These are phyloP conservation scores for Pythium monospermum DNA, from an alignment of 352 stramenopile species.

Conservation along the genomic window DNA sequence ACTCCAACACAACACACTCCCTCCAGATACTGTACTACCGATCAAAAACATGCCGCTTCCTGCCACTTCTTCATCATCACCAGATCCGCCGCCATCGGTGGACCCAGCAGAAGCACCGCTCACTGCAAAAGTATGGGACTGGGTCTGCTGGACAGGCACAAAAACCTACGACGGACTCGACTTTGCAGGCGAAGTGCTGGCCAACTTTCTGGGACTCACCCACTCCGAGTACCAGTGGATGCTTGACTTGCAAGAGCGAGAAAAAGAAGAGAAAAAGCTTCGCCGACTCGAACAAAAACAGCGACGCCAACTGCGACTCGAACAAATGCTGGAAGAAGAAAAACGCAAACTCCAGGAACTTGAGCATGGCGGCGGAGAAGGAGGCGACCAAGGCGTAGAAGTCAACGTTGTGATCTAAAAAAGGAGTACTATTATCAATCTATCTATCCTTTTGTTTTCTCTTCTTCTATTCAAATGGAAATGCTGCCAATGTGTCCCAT, in stretches of 20 bases:
- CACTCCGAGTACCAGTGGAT: slow-evolving; percentile 85
- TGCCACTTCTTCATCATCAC: background rate
- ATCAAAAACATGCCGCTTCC: too few relatives aligned
- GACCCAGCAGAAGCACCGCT: too few relatives aligned
- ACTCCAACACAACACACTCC: background rate
- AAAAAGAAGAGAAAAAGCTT: slow-evolving; percentile 56
- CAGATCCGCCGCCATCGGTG: background rate
- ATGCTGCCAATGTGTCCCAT: slow-evolving; percentile 7
- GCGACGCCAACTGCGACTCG: slow-evolving; percentile 53
- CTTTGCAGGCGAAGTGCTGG: slow-evolving; percentile 76
- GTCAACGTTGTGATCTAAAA: background rate
- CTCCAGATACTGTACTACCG: too few relatives aligned
- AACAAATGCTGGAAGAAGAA: slow-evolving; percentile 66
- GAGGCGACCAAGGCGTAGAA: background rate
- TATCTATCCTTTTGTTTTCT: background rate
- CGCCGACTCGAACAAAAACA: slow-evolving; percentile 56
- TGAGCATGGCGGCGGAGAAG: slow-evolving; percentile 22
- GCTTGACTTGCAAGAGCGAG: slow-evolving; percentile 62
- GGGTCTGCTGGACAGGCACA: slow-evolving; percentile 54
- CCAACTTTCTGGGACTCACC: slow-evolving; percentile 79
- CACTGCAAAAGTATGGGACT: slow-evolving; percentile 41
- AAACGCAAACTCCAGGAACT: slow-evolving; percentile 63
- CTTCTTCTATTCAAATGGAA: slow-evolving; percentile 12
- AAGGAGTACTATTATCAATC: background rate
- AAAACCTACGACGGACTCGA: slow-evolving; percentile 70